Evolutionary conservation across 2,329 filamentous ascomycete species (phyloP).

Genomic region (Aureobasidium sp.): DNA sequence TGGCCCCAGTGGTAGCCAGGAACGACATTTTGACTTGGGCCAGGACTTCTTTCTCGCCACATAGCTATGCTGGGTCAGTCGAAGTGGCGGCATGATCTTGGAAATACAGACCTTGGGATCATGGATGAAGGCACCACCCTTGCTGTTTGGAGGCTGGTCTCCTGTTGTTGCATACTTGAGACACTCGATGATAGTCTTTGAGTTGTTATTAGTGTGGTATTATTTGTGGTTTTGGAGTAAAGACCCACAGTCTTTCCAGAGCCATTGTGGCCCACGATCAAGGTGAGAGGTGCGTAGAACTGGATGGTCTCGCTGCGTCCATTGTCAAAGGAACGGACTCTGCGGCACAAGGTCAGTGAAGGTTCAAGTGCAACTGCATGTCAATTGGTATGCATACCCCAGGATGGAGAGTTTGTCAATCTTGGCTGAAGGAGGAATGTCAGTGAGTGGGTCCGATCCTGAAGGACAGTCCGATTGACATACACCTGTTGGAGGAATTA

Average conservation of each 20-base stretch:
- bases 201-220: conserved; percentile 20
- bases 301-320: conserved; percentile 66
- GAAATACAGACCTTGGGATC: conserved; percentile 64
- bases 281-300: conserved; percentile 82
- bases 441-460: not conserved
- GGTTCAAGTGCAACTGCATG: not conserved
- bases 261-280: conserved; percentile 96
- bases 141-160: conserved; percentile 82
- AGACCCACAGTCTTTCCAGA: conserved; percentile 74
- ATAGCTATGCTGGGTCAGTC: conserved; percentile 39
- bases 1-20: conserved; percentile 64
- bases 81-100: not conserved
- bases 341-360: conserved; percentile 22
- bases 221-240: not conserved
- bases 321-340: conserved; percentile 78
- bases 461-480: not conserved
- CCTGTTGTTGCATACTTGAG: conserved; percentile 97
- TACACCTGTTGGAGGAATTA: conserved; percentile 14
- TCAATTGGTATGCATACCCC: conserved; percentile 42
- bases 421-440: conserved; percentile 55
- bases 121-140: conserved; percentile 87
- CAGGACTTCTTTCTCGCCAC: conserved; percentile 77
- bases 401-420: conserved; percentile 84
- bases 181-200: conserved; percentile 84
- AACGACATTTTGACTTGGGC: conserved; percentile 91